Evolutionary conservation across 2,329 filamentous ascomycete species (phyloP).

Genomic region (Venturia aucupariae): DNA sequence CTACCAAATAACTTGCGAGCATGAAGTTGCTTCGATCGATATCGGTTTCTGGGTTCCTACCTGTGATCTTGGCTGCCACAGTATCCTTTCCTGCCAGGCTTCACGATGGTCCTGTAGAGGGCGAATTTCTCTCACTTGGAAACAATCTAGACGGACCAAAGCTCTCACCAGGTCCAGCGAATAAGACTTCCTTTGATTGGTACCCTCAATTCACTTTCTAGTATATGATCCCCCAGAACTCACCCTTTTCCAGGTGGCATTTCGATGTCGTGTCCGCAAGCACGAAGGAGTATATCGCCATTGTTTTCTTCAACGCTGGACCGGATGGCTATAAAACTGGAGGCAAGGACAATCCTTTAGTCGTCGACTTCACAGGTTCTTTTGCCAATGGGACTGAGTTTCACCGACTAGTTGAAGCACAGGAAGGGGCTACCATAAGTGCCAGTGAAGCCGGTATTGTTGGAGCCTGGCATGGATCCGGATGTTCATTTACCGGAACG

Average conservation of each 20-base stretch:
- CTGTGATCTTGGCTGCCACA: background rate
- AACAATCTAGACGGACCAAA: background rate
- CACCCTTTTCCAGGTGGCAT: slow-evolving; percentile 4
- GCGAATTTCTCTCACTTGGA: background rate
- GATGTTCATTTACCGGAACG: background rate
- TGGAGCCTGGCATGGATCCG: background rate
- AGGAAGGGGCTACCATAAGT: background rate
- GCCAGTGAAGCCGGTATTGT: background rate
- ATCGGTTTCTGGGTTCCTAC: background rate
- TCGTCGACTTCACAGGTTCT: slow-evolving; percentile 2
- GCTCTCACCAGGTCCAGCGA: slow-evolving; percentile 1
- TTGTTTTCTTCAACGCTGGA: slow-evolving; percentile 9
- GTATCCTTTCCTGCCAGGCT: background rate
- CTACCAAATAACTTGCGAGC: background rate
- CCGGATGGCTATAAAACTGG: background rate
- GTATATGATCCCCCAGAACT: background rate
- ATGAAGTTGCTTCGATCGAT: background rate
- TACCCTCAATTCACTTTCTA: background rate
- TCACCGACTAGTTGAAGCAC: background rate
- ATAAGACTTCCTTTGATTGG: slow-evolving; percentile 1
- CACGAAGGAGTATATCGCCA: background rate
- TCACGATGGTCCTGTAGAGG: background rate
- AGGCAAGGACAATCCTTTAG: background rate
- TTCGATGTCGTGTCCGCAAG: slow-evolving; percentile 1
- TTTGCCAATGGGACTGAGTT: slow-evolving; percentile 4